These are phyloP conservation scores for Hapsidospora chrysogenum DNA, from an alignment of 495 filamentous ascomycete genomes.

Conservation along the genomic window DNA sequence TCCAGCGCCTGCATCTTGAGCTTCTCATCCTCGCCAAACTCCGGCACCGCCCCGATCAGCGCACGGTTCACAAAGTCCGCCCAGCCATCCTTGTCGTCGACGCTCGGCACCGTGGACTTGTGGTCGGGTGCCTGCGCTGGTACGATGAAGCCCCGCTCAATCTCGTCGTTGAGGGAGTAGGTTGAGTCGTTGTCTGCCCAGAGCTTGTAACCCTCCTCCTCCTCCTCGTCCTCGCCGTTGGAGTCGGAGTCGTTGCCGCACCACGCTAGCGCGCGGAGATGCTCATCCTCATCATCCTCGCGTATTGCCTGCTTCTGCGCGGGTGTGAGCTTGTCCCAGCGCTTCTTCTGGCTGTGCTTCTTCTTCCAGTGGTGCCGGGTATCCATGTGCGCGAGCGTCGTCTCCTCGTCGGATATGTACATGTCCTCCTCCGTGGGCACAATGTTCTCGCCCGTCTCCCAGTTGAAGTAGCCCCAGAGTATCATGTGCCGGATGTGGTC, in stretches of 20 bases:
- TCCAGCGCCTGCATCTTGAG: background rate
- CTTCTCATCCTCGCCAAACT: background rate
- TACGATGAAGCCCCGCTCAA: constrained; percentile 2
- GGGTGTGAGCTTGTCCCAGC: constrained; percentile 11
- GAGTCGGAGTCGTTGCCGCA: background rate
- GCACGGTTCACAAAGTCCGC: background rate
- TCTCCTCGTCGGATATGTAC: constrained; percentile 25
- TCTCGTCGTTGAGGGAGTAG: constrained; percentile 1
- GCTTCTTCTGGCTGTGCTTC: constrained; percentile 16
- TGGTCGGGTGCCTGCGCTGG: background rate
- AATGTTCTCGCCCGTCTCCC: constrained; percentile 18
- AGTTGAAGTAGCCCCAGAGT: constrained; percentile 37
- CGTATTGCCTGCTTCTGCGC: constrained; percentile 12
- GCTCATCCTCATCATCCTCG: constrained; percentile 6
- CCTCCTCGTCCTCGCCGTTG: background rate
- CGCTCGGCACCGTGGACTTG: background rate
- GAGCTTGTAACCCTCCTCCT: background rate
- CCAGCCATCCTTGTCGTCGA: background rate
- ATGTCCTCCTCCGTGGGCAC: constrained; percentile 22
- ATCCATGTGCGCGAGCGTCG: constrained; percentile 6
- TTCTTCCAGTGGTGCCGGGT: constrained; percentile 13
- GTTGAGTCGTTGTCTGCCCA: background rate
- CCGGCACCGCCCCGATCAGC: background rate
- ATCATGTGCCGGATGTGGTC: constrained; percentile 28
- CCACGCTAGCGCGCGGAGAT: constrained; percentile 2